phyloP scores from a whole-genome alignment of 768 basidiomycete genomes.

The Kwoniella sp. region DNA sequence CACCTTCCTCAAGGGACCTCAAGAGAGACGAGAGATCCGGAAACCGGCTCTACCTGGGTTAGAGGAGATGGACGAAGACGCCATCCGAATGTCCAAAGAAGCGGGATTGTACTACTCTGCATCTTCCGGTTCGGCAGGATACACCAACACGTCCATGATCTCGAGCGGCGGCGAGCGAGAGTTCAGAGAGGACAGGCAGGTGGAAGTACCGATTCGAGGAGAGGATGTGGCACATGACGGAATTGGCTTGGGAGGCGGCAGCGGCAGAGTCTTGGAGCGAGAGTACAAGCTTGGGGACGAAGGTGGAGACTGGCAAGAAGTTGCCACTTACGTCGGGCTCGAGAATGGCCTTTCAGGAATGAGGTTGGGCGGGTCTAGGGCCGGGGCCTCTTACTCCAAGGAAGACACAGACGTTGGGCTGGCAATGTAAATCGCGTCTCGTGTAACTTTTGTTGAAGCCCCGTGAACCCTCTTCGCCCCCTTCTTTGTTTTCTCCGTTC shows the following conservation, averaged over 20 bases:
- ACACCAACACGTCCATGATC: neutral
- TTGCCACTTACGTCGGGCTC: constrained; percentile 10
- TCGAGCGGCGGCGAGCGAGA: neutral
- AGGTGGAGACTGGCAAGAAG: constrained; percentile 15
- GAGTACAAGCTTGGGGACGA: constrained; percentile 9
- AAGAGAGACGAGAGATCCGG: constrained; percentile 30
- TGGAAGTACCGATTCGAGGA: constrained; percentile 6
- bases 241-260: constrained; percentile 12
- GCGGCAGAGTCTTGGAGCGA: constrained; percentile 13
- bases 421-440: neutral
- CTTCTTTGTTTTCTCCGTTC: too few relatives aligned
- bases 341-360: neutral
- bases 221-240: constrained; percentile 13
- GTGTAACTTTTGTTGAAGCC: too few relatives aligned
- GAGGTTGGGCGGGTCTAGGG: neutral
- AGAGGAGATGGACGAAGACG: constrained; percentile 21
- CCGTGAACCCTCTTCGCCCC: too few relatives aligned
- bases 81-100: constrained; percentile 13
- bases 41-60: constrained; percentile 32
- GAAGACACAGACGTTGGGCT: neutral
- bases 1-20: constrained; percentile 38
- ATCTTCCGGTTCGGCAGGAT: constrained; percentile 2
- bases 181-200: constrained; percentile 2
- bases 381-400: neutral
- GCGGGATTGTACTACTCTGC: constrained; percentile 4